Evolutionary conservation across 176 grass and related monocot genomes (phyloP), one percentile per base, ranked within the genome.

Genomic region (Aegilops tauschii): DNA sequence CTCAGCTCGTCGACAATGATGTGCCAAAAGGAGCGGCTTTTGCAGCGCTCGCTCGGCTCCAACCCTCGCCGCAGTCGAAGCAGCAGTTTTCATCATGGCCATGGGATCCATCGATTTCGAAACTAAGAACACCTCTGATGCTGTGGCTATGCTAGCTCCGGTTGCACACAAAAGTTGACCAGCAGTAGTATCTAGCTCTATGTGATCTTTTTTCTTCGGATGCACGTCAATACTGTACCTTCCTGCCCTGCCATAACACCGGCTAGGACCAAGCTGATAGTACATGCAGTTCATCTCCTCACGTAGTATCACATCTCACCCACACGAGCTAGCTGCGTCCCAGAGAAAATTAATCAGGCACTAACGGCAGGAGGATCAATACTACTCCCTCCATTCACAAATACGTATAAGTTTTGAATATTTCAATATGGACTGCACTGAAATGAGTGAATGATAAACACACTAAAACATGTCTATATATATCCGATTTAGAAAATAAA

Each of bases 1-100:
- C 77, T 82, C 86, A 59, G 52, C 69, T 71, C 70, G 13, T 88
- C 61, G 86, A 84, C 82, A 81, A 49, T 81, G 77, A 85, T 88
- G 87, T 82, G 70, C 82, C 82, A 91, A 91, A 88, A 91, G 86
- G 69, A 88, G 63, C 49, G 90, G 90, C 82, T 85, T 91, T 91
- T 82, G 69, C 85, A 91, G 81, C 30, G 44, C 80, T 87, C 75
- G 20, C 27, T 58, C 87, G 13, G 9, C 34, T 91, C 61, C 80
- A 59, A 75, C 16, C 80, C 80, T 73, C 70, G 77, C 70, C 36
- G 78, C 70, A 16, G 77, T 84, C 65, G 80, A 59, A 78, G 70
- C 80, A 84, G 37, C 20, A 76, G 65, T 69, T 79, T 20, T 47
- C 85, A 87, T 88, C 85, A 88, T 90, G 37, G 59, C 35, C 6